phyloP scores from a whole-genome alignment of 495 filamentous ascomycete genomes.

The Neurospora sp. region DNA sequence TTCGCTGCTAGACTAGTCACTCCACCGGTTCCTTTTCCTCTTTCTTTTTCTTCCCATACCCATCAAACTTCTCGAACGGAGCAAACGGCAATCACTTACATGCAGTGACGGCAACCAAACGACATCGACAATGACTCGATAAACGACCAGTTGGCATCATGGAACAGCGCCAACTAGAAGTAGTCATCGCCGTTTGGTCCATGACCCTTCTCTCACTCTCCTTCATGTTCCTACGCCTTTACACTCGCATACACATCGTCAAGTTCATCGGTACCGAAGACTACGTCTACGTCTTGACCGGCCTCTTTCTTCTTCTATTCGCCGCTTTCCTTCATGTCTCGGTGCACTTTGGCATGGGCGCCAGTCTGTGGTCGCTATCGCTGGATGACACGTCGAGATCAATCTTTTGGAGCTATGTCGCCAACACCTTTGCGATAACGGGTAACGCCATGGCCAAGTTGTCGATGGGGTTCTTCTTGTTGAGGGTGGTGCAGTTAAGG shows the following conservation, averaged over 20 bases:
- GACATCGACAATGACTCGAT: background rate
- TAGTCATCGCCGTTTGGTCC: constrained; percentile 29
- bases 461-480: constrained; percentile 31
- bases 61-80: background rate
- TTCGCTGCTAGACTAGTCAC: background rate
- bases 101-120: background rate
- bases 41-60: background rate
- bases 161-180: constrained; percentile 15
- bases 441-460: constrained; percentile 32
- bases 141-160: background rate
- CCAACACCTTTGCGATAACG: constrained; percentile 29
- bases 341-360: constrained; percentile 24
- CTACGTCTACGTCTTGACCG: constrained; percentile 24
- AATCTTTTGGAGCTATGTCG: constrained; percentile 31
- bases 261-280: constrained; percentile 30
- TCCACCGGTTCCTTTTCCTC: background rate
- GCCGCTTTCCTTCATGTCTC: constrained; percentile 25
- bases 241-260: constrained; percentile 27
- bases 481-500: constrained; percentile 27
- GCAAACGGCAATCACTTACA: background rate
- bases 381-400: constrained; percentile 23
- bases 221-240: constrained; percentile 25
- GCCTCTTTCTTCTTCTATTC: constrained; percentile 26
- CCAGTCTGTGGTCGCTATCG: constrained; percentile 21
- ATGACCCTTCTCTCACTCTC: constrained; percentile 22